These are phyloP conservation scores for Cyberlindnera japonica DNA, from an alignment of 805 yeast genomes.

Conservation along the genomic window DNA sequence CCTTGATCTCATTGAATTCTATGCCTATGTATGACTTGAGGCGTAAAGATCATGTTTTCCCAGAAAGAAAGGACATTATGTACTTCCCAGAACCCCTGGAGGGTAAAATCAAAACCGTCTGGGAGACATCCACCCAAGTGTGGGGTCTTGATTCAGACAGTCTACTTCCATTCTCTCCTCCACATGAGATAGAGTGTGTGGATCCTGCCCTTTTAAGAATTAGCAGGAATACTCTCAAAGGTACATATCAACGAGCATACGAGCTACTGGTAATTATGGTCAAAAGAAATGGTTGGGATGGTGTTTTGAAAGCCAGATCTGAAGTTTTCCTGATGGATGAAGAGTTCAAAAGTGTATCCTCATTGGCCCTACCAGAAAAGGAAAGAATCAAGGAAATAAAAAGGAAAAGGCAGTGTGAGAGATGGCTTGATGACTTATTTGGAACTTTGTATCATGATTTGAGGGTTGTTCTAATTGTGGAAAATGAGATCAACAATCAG, in stretches of 20 bases:
- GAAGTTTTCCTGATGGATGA: slow-evolving; percentile 78
- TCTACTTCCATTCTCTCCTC: slow-evolving; percentile 19
- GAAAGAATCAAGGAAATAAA: slow-evolving; percentile 11
- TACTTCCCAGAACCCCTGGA: slow-evolving; percentile 51
- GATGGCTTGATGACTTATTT: slow-evolving; percentile 77
- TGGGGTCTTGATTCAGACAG: slow-evolving; percentile 29
- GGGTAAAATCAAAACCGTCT: slow-evolving; percentile 47
- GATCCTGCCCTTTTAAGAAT: slow-evolving; percentile 48
- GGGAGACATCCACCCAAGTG: slow-evolving; percentile 33
- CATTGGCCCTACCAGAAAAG: slow-evolving; percentile 18
- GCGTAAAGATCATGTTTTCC: slow-evolving; percentile 38
- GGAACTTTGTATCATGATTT: slow-evolving; percentile 65
- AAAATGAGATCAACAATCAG: slow-evolving; percentile 26
- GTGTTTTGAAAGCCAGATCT: slow-evolving; percentile 59
- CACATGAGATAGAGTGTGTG: slow-evolving; percentile 36
- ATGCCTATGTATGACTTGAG: slow-evolving; percentile 60
- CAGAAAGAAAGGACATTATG: slow-evolving; percentile 41
- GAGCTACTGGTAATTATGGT: slow-evolving; percentile 67
- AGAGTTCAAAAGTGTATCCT: slow-evolving; percentile 45
- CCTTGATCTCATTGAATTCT: slow-evolving; percentile 66
- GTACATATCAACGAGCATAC: slow-evolving; percentile 59
- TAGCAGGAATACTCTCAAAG: slow-evolving; percentile 47
- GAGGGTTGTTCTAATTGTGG: slow-evolving; percentile 35
- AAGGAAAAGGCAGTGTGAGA: slow-evolving; percentile 60
- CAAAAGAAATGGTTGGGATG: slow-evolving; percentile 79